A percentile compares a stretch with the other conserved stretches of the same genome.
These are phyloP conservation scores for Celoporthe dispersa DNA, from an alignment of 2,329 filamentous ascomycete species.

Conservation along the genomic window DNA sequence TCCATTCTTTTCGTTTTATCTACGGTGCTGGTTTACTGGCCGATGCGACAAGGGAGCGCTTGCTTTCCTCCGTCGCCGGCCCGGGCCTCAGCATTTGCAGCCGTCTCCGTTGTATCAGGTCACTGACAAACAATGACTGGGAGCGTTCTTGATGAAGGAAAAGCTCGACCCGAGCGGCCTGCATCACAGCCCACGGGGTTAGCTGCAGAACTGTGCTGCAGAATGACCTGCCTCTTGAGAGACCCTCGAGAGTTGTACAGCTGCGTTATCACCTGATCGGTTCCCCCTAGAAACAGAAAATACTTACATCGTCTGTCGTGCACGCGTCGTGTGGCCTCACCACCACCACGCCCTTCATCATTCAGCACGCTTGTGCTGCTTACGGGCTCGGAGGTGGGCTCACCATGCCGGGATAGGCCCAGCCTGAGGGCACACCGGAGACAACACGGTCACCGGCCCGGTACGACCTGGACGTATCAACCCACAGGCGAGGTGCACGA, in stretches of 20 bases:
- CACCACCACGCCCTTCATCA: background rate
- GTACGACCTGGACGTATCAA: background rate
- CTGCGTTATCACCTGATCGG: background rate
- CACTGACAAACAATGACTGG: background rate
- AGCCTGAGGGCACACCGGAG: background rate
- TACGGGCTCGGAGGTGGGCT: constrained; percentile 1
- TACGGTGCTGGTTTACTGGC: background rate
- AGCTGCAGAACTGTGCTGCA: background rate
- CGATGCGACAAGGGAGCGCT: background rate
- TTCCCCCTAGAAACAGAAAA: background rate
- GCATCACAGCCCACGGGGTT: background rate
- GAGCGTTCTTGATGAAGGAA: background rate
- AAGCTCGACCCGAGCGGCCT: background rate
- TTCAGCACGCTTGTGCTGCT: background rate
- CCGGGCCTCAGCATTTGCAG: background rate
- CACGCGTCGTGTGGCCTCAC: background rate
- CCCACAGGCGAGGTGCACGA: background rate
- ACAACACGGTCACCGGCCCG: background rate
- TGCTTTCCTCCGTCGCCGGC: background rate
- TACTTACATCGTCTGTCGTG: background rate
- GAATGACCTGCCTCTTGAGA: background rate
- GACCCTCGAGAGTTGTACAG: background rate
- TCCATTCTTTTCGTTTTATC: background rate
- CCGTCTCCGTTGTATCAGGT: background rate
- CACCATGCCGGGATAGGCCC: background rate